Base-by-base conservation (phyloP, 345 rosid genomes). In the Linum lewisii region DNA sequence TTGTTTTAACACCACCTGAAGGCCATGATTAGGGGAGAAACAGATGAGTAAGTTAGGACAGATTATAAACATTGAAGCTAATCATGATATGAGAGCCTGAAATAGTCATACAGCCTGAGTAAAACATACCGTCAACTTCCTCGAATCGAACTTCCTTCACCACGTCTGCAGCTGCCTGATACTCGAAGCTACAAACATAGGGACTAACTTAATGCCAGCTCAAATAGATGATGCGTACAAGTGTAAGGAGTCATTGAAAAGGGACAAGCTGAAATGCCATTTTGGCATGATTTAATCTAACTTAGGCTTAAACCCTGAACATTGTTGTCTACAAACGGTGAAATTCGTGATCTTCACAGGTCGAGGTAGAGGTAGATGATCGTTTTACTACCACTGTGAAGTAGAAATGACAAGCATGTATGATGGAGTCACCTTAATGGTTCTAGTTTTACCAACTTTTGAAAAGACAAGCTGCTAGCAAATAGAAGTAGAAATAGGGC, bases 141-240 rank as follows among this genome's bases (percentile, higher is more conserved):
- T 84, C 93, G 60, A 84, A 85, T 11, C 78, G 78, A 70, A 90
- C 84, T 80, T 87, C 95, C 66, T 90, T 94, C 54, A 84, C 81
- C 68, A 85, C 67, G 21, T 87, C 91, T 53, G 95, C 84, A 38
- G 85, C 73, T 19, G 95, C 93, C 72, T 78, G 72, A 61, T 87
- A 94, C 73, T 90, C 93, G 51, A 90, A 87, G 64, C 95, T 94
- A 74, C 56, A 49, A 69, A n/a, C 20, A 57, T 18, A 61, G 54
- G 24, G 4, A 42, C 47, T 42, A 42, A 11, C 16, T 42, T 42
- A 42, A 29, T 29, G 34, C 1, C 34, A 29, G 34, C 7, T 29
- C 34, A 29, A 8, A 29, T 29, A 29, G 34, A 29, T 29, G 34
- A 8, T 8, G 7, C 34, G 7, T 29, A 29, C 34, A 29, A 29